These are phyloP conservation scores for Termitomyces sp. DNA, from an alignment of 768 basidiomycete genomes.

Conservation along the genomic window DNA sequence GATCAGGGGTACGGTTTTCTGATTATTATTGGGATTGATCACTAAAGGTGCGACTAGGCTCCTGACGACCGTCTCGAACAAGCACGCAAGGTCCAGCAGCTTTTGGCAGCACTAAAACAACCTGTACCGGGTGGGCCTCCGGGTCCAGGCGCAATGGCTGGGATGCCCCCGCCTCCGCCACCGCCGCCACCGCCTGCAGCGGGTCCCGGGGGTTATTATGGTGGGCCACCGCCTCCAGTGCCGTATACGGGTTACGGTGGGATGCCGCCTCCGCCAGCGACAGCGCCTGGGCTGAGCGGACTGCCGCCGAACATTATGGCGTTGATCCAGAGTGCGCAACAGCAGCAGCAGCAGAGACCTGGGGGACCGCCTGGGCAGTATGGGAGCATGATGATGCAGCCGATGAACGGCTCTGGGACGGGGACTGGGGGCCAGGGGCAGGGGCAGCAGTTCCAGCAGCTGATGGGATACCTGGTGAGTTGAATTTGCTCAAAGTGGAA, in stretches of 20 bases:
- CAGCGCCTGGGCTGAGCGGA: slow-evolving; percentile 23
- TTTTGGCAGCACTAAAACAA: slow-evolving; percentile 77
- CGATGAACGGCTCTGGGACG: slow-evolving; percentile 34
- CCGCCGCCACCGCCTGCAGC: slow-evolving; percentile 20
- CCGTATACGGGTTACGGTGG: slow-evolving; percentile 28
- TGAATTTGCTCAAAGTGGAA: not conserved
- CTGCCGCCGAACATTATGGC: slow-evolving; percentile 70
- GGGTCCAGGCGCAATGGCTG: slow-evolving; percentile 18
- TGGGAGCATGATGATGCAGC: slow-evolving; percentile 32
- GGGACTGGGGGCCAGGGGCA: slow-evolving; percentile 25
- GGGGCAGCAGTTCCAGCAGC: slow-evolving; percentile 48
- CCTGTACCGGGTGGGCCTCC: slow-evolving; percentile 37
- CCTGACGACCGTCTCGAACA: slow-evolving; percentile 82
- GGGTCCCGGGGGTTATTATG: slow-evolving; percentile 36
- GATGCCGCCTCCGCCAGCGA: slow-evolving; percentile 15
- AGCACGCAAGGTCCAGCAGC: slow-evolving; percentile 81
- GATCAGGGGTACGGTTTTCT: slow-evolving; percentile 6
- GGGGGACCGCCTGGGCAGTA: slow-evolving; percentile 24
- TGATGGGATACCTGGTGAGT: slow-evolving; percentile 67
- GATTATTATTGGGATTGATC: not conserved
- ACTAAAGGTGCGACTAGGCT: slow-evolving; percentile 26
- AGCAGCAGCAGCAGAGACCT: slow-evolving; percentile 21
- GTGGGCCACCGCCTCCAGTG: slow-evolving; percentile 7
- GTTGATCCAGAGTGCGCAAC: slow-evolving; percentile 52
- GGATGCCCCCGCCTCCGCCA: slow-evolving; percentile 26